Conservation (phyloP, 1,284 basidiomycete genomes). For the Pholiota adiposa region DNA sequence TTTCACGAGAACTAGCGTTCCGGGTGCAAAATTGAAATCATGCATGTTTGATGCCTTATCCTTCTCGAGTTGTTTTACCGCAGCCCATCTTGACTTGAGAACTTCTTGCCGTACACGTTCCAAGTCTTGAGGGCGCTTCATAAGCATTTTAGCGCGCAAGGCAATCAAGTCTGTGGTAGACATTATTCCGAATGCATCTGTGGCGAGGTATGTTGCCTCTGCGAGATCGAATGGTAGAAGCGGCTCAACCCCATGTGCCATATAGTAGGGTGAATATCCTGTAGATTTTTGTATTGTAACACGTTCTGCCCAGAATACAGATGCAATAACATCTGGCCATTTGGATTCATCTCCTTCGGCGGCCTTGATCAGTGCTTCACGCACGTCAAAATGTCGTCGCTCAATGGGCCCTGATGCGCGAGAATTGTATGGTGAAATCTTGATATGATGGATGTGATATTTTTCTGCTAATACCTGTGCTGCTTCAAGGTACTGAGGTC, state of each 20-base stretch:
- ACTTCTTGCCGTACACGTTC: no score
- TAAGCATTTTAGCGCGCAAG: slow-evolving; percentile 21
- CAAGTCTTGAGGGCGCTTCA: no score
- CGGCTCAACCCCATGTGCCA: slow-evolving; percentile 30
- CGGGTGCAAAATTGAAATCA: slow-evolving; percentile 28
- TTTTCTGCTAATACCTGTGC: slow-evolving; percentile 29
- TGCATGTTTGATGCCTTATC: no score
- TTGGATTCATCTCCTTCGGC: slow-evolving; percentile 1
- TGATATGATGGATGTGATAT: slow-evolving; percentile 43
- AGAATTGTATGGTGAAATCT: slow-evolving; percentile 50
- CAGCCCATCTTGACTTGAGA: no score
- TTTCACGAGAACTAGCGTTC: slow-evolving; percentile 38
- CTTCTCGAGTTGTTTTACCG: no score
- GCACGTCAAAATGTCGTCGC: no score
- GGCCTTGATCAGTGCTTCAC: slow-evolving; percentile 40
- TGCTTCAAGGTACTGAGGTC: slow-evolving; percentile 33
- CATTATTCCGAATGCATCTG: slow-evolving; percentile 23
- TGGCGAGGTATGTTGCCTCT: slow-evolving; percentile 30
- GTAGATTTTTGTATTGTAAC: slow-evolving; percentile 22
- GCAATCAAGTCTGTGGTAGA: slow-evolving; percentile 34
- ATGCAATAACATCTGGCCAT: slow-evolving; percentile 9
- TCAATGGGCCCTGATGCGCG: slow-evolving; percentile 44
- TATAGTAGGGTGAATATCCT: slow-evolving; percentile 30
- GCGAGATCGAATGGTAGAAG: slow-evolving; percentile 33
- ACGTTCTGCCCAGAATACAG: slow-evolving; percentile 28